Evolutionary conservation across 768 basidiomycete genomes (phyloP).

Genomic region (Asterophora lycoperdoides): DNA sequence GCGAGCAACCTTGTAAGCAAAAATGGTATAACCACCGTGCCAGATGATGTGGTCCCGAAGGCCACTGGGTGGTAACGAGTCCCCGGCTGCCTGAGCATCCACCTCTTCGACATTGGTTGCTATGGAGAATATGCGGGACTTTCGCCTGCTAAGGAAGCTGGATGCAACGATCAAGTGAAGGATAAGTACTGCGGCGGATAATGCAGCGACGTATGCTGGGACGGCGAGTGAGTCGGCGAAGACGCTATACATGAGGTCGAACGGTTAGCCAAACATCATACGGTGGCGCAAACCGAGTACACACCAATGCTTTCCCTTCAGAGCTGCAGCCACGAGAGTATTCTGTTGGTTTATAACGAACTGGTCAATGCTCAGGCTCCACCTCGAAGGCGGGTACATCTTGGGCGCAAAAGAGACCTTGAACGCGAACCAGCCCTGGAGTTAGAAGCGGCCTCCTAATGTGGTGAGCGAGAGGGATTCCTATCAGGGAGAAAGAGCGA

Average conservation of each 20-base stretch:
- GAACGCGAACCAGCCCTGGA: no score
- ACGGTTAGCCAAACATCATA: background rate
- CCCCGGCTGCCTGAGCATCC: background rate
- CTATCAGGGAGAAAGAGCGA: background rate
- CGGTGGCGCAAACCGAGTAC: background rate
- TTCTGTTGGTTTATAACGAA: slow-evolving; percentile 1
- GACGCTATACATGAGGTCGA: background rate
- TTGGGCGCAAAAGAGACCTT: no score
- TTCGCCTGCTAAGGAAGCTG: slow-evolving; percentile 1
- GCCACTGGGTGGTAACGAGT: slow-evolving; percentile 21
- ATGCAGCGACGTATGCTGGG: slow-evolving; percentile 15
- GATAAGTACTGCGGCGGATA: slow-evolving; percentile 14
- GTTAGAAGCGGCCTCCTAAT: background rate
- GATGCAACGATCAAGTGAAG: slow-evolving; percentile 13
- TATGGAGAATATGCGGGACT: slow-evolving; percentile 4
- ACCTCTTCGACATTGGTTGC: background rate
- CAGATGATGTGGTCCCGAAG: slow-evolving; percentile 34
- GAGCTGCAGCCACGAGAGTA: background rate
- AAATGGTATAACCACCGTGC: slow-evolving; percentile 45
- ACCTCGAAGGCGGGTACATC: slow-evolving; percentile 5
- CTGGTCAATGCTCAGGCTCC: background rate
- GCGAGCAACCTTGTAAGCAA: slow-evolving; percentile 43
- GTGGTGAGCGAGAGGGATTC: background rate
- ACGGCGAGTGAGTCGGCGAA: slow-evolving; percentile 14
- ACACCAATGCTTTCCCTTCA: slow-evolving; percentile 1